Evolutionary conservation across 1,284 basidiomycete genomes (phyloP).

Genomic region (Anthracocystis walkeri): DNA sequence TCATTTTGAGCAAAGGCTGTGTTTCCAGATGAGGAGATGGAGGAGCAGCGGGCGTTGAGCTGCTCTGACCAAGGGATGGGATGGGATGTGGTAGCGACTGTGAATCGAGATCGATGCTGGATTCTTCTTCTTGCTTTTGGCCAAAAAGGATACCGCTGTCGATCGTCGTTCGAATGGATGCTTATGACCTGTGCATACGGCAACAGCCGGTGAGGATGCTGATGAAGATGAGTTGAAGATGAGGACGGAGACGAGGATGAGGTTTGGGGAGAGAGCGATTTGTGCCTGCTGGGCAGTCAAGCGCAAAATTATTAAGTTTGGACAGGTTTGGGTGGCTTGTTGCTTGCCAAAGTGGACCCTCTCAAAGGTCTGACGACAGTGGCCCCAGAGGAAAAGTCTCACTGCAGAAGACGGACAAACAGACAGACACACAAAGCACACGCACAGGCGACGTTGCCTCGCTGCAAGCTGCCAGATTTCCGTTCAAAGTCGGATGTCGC

Average conservation of each 20-base stretch:
- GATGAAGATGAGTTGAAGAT: neutral
- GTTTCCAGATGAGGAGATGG: slow-evolving; percentile 28
- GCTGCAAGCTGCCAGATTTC: neutral
- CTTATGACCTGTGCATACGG: slow-evolving; percentile 2
- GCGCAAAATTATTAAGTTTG: too few relatives aligned
- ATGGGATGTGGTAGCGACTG: neutral
- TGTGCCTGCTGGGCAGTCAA: neutral
- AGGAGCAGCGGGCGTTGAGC: slow-evolving; percentile 13
- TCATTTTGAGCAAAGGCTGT: slow-evolving; percentile 16
- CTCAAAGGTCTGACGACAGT: too few relatives aligned
- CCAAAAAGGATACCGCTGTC: neutral
- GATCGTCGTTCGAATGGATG: neutral
- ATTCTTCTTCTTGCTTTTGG: too few relatives aligned
- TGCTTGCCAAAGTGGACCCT: too few relatives aligned
- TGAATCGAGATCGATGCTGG: neutral
- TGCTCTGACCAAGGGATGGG: slow-evolving; percentile 11
- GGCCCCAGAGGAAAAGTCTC: too few relatives aligned
- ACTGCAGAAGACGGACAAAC: too few relatives aligned
- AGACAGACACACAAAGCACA: too few relatives aligned
- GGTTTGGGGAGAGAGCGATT: too few relatives aligned
- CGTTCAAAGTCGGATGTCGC: neutral
- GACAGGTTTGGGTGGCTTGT: too few relatives aligned
- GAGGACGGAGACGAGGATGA: too few relatives aligned
- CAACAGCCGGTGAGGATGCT: slow-evolving; percentile 9
- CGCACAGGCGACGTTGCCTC: too few relatives aligned